Evolutionary conservation across 2,329 filamentous ascomycete genomes (phyloP), one percentile per base, ranked within the genome.

Genomic region (Colletotrichum salicis): DNA sequence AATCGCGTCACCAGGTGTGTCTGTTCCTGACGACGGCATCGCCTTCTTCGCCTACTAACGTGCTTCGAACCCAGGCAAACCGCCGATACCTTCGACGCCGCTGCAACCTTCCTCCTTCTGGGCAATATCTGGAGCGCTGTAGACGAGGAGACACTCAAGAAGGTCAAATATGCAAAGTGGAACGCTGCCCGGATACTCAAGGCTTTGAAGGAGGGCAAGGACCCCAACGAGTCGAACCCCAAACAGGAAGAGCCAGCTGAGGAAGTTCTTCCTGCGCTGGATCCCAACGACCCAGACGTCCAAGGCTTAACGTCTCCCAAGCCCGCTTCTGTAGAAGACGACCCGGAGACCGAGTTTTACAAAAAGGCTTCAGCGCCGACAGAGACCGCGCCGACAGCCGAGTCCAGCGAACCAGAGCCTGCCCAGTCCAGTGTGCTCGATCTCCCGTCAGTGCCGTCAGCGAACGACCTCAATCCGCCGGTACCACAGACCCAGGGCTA

Each of bases 91-190:
- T 97, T 98, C 76, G 93, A 95, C 79, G 96, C 97, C 1, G 94
- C 96, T 0, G 92, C 94, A 0, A 97, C 95, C 0, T 98, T 99
- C 81, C 91, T 98, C 78, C 94, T 98, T 76, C 86, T 98, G 5
- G 88, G 94, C 67, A 92, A 92, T 74, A 93, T 97, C 77, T 99
- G 96, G 95, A 92, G 91, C 6, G 83, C 89, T 0, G 84, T 92
- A 12, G 94, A 97, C 41, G 83, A 89, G 1, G 95, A 98, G 78
- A 90, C 92, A 24, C 87, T 91, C 51, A 90, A 94, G 66, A 98
- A 97, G 86, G 94, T 96, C 82, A 98, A 97, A 81, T 99, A 94
- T 80, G 95, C 96, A 54, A 99, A 98, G 82, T 99, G 94, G 88
- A 97, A 98, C 80, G 95, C 96, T 2, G 85, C 96, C 45, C 90